Evolutionary conservation across 2,329 filamentous ascomycete genomes (phyloP).

Genomic region (Blastomyces gilchristii): DNA sequence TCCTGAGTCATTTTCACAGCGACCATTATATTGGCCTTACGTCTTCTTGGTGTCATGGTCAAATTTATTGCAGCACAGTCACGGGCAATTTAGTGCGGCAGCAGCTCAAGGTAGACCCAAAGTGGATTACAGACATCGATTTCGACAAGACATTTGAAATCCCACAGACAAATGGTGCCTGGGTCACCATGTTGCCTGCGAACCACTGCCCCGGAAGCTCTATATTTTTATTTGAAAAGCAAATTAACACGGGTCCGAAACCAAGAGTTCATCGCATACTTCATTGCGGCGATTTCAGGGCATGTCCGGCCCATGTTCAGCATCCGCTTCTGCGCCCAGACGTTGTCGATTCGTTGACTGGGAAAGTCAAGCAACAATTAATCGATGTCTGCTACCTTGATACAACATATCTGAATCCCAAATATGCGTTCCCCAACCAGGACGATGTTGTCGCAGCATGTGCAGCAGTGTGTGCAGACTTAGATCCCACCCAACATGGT

Average conservation of each 20-base stretch:
- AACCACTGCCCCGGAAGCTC: slow-evolving; percentile 97
- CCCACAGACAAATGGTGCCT: slow-evolving; percentile 69
- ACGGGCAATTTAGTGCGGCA: slow-evolving; percentile 82
- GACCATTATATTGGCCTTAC: slow-evolving; percentile 93
- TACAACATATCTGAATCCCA: slow-evolving; percentile 91
- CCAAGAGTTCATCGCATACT: slow-evolving; percentile 65
- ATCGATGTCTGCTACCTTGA: slow-evolving; percentile 96
- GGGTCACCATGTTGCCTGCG: slow-evolving; percentile 87
- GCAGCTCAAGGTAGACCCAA: slow-evolving; percentile 73
- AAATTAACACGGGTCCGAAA: slow-evolving; percentile 49
- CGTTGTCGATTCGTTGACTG: slow-evolving; percentile 56
- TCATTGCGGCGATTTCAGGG: slow-evolving; percentile 92
- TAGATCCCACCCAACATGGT: slow-evolving; percentile 56
- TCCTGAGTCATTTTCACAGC: slow-evolving; percentile 94
- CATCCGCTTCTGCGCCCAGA: slow-evolving; percentile 76
- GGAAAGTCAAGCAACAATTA: slow-evolving; percentile 66
- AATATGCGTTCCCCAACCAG: slow-evolving; percentile 88
- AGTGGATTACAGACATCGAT: slow-evolving; percentile 74
- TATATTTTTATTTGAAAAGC: slow-evolving; percentile 83
- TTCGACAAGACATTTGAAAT: slow-evolving; percentile 74
- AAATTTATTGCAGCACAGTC: slow-evolving; percentile 90
- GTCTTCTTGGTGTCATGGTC: slow-evolving; percentile 79
- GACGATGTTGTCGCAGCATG: slow-evolving; percentile 78
- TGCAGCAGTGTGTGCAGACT: slow-evolving; percentile 72
- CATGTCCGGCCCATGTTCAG: slow-evolving; percentile 70